Conservation (phyloP, 306 rosid genomes). For the Boehmeria nivea region DNA sequence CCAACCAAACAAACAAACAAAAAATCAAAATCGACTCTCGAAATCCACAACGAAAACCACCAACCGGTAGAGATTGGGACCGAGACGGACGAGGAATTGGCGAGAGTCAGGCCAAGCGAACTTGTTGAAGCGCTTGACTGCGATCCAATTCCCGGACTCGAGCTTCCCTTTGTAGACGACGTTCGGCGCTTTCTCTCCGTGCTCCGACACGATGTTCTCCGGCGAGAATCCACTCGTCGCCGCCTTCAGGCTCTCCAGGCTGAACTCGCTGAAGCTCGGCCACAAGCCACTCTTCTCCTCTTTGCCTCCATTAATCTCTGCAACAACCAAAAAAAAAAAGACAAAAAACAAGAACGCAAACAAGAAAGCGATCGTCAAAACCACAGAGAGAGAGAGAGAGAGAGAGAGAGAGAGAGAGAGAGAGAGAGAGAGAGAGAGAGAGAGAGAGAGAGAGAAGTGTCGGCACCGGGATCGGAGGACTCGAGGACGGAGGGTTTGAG, state of each 20-base stretch:
- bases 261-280: constrained; percentile 69
- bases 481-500: constrained; percentile 75
- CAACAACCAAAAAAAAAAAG: constrained; percentile 13
- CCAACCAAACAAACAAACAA: neutral
- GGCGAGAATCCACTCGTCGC: constrained; percentile 67
- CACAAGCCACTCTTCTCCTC: constrained; percentile 36
- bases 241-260: constrained; percentile 58
- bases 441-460: neutral
- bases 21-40: neutral
- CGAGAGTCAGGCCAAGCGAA: constrained; percentile 93
- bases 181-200: constrained; percentile 92
- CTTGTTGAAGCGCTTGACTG: constrained; percentile 91
- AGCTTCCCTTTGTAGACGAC: constrained; percentile 78
- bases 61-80: neutral
- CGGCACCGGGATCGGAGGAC: constrained; percentile 68
- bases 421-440: constrained; percentile 3
- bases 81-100: constrained; percentile 68
- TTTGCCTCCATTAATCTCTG: constrained; percentile 64
- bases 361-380: neutral
- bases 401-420: constrained; percentile 1
- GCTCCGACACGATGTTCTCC: constrained; percentile 86
- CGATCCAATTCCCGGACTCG: constrained; percentile 53
- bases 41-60: no score
- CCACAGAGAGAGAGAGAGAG: constrained; percentile 1
- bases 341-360: neutral